Conservation (phyloP, 2,329 filamentous ascomycete species). For the Orbilia blumenaviensis region DNA sequence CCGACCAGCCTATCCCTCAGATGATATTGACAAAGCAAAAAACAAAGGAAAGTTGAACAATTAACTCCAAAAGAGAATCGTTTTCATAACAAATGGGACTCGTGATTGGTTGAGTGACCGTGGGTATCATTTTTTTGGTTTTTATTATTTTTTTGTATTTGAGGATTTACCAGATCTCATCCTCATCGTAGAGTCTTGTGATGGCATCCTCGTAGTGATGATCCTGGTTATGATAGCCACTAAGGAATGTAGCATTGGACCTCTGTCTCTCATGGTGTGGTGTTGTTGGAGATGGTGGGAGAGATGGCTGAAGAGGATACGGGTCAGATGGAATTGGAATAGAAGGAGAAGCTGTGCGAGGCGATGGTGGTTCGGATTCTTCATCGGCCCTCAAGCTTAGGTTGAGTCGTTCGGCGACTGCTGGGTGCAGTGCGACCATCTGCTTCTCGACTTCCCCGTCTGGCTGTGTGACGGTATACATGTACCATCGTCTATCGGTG, state of each 20-base stretch:
- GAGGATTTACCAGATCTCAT: conserved; percentile 49
- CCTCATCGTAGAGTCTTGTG: conserved; percentile 49
- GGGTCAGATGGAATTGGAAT: conserved; percentile 47
- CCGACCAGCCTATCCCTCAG: conserved; percentile 25
- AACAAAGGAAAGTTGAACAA: conserved; percentile 18
- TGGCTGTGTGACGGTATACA: conserved; percentile 49
- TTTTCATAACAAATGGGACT: conserved; percentile 51
- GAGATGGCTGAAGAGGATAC: conserved; percentile 15
- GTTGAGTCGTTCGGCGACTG: conserved; percentile 47
- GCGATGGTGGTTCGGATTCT: conserved; percentile 47
- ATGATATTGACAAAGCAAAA: conserved; percentile 42
- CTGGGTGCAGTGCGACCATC: conserved; percentile 42
- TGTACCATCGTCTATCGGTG: conserved; percentile 53
- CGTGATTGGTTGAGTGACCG: conserved; percentile 44
- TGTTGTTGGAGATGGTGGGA: conserved; percentile 43
- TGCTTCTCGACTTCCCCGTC: conserved; percentile 48
- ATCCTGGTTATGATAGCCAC: conserved; percentile 30
- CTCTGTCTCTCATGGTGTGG: conserved; percentile 38
- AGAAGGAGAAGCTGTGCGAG: conserved; percentile 46
- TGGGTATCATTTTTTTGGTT: conserved; percentile 47
- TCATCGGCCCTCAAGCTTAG: conserved; percentile 39
- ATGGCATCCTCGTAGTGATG: conserved; percentile 48
- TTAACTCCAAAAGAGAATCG: conserved; percentile 24
- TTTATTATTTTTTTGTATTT: conserved; percentile 26
- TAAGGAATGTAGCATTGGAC: conserved; percentile 44